Evolutionary conservation across 1,284 basidiomycete species (phyloP).

Genomic region (Chalciporus sp.): DNA sequence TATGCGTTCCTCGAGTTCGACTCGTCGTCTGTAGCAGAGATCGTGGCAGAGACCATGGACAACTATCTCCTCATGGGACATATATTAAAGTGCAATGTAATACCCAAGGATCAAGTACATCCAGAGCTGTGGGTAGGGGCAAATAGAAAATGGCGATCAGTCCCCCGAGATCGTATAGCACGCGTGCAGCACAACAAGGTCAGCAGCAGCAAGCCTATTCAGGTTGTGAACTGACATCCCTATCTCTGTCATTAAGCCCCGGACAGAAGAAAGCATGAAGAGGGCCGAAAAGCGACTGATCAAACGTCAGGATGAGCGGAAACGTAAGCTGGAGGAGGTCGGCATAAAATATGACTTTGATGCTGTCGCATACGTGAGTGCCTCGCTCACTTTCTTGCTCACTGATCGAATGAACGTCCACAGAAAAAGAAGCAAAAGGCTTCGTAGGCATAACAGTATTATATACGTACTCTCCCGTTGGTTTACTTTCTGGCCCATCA

Average conservation of each 20-base stretch:
- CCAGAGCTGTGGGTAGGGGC: conserved; percentile 97
- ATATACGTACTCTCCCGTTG: background rate
- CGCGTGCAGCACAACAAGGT: conserved; percentile 84
- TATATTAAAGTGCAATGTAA: conserved; percentile 85
- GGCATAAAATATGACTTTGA: conserved; percentile 93
- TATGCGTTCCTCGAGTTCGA: conserved; percentile 97
- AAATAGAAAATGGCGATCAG: conserved; percentile 84
- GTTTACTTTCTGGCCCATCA: too few species aligned
- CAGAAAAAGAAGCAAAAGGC: conserved; percentile 35
- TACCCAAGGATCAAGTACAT: conserved; percentile 88
- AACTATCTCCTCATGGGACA: conserved; percentile 97
- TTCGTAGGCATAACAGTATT: conserved; percentile 9
- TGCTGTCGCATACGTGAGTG: conserved; percentile 67
- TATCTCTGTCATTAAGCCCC: conserved; percentile 47
- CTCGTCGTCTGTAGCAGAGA: conserved; percentile 86
- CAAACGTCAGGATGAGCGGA: conserved; percentile 77
- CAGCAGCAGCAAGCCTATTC: conserved; percentile 9
- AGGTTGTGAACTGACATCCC: background rate
- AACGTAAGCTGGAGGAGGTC: conserved; percentile 75
- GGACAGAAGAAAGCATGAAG: conserved; percentile 73
- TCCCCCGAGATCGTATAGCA: conserved; percentile 77
- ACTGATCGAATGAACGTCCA: background rate
- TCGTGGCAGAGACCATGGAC: conserved; percentile 99
- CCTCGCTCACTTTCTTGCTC: background rate
- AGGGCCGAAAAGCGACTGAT: conserved; percentile 73